phyloP scores from a whole-genome alignment of 2,329 filamentous ascomycete genomes.

The Pseudogymnoascus sp. region DNA sequence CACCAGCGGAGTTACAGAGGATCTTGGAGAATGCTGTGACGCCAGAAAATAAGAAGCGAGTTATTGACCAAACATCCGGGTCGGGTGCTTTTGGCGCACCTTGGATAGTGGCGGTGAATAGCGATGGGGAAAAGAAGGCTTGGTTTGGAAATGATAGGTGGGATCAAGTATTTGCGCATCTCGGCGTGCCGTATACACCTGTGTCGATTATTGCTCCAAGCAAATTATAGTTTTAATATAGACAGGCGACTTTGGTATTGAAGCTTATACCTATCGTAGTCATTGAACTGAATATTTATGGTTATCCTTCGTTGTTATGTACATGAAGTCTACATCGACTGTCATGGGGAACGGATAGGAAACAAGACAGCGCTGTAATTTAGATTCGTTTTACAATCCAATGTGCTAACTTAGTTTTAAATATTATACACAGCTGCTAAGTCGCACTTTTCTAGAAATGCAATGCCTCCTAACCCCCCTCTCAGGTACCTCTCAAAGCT shows the following conservation, averaged over 20 bases:
- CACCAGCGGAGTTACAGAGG: constrained; percentile 11
- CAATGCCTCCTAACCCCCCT: no score
- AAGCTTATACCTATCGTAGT: not conserved
- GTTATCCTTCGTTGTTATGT: not conserved
- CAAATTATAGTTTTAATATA: not conserved
- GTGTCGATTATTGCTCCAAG: constrained; percentile 11
- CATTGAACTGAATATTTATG: not conserved
- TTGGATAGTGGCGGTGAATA: constrained; percentile 17
- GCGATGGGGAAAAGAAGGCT: constrained; percentile 12
- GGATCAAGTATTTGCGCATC: constrained; percentile 19
- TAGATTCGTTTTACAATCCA: not conserved
- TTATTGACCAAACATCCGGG: constrained; percentile 15
- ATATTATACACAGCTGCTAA: not conserved
- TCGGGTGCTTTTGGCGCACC: constrained; percentile 19
- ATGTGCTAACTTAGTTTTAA: not conserved
- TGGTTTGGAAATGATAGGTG: constrained; percentile 21
- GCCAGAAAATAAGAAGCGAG: constrained; percentile 17
- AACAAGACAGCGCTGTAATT: not conserved
- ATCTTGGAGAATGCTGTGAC: constrained; percentile 16
- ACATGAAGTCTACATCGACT: not conserved
- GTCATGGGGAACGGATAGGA: not conserved
- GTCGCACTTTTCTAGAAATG: not conserved
- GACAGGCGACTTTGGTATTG: not conserved
- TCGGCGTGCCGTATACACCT: constrained; percentile 17
- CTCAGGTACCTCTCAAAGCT: constrained; percentile 6